phyloP scores from a whole-genome alignment of 495 filamentous ascomycete species.

The Clavariopsis aquatica region DNA sequence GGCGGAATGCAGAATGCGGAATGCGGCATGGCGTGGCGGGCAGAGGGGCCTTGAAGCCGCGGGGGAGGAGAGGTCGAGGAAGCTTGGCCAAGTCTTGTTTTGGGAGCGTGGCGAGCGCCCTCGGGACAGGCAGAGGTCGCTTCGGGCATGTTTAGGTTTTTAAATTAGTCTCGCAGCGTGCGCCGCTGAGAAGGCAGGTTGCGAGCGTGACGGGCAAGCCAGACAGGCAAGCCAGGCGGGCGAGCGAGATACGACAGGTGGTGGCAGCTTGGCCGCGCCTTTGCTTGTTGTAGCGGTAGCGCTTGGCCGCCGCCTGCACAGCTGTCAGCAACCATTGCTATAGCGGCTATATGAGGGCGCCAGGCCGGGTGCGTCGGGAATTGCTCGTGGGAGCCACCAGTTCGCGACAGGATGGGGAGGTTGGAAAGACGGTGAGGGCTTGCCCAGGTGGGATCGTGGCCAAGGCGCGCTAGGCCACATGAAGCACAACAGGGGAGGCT shows the following conservation, averaged over 20 bases:
- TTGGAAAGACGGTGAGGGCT: conserved; percentile 1
- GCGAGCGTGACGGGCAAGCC: neutral
- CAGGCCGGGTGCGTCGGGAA: neutral
- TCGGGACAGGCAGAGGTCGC: conserved; percentile 1
- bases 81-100: conserved; percentile 23
- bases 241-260: neutral
- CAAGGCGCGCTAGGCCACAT: neutral
- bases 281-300: neutral
- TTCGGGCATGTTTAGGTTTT: conserved; percentile 1
- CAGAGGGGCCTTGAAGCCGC: neutral
- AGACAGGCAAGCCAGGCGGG: no score
- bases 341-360: neutral
- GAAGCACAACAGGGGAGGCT: neutral
- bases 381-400: neutral
- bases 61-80: neutral
- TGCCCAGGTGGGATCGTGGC: neutral
- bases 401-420: neutral
- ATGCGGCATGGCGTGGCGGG: conserved; percentile 1
- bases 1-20: neutral
- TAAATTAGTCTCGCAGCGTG: conserved; percentile 6
- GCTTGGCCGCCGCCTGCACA: neutral
- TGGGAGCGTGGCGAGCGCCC: neutral
- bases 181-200: neutral
- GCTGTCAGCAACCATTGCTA: neutral
- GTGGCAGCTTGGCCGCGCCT: neutral